Conservation (phyloP, 1,284 basidiomycete genomes). For the Neolentinus lepideus region DNA sequence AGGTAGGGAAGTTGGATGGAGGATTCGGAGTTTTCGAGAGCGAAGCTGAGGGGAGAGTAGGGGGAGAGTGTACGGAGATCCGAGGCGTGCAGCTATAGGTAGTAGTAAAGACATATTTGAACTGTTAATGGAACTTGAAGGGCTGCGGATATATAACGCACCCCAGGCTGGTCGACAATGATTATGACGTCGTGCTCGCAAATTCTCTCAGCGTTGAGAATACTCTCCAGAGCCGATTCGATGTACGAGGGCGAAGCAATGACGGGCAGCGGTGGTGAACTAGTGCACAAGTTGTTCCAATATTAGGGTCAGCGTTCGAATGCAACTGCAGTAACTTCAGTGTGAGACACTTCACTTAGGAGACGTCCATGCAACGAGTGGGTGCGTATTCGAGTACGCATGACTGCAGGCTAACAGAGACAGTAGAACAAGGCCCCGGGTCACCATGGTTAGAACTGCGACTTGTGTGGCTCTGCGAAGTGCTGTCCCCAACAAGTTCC, state of each 20-base stretch:
- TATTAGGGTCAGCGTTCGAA: constrained; percentile 2
- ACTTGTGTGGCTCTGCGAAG: no score
- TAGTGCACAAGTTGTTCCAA: constrained; percentile 17
- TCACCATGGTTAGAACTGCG: constrained; percentile 12
- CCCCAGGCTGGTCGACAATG: constrained; percentile 61
- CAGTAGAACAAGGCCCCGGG: constrained; percentile 14
- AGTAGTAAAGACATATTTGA: background rate
- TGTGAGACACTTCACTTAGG: constrained; percentile 33
- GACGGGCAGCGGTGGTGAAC: constrained; percentile 33
- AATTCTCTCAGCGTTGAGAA: constrained; percentile 38
- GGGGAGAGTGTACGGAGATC: constrained; percentile 55
- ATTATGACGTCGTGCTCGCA: constrained; percentile 61
- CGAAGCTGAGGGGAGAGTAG: constrained; percentile 37
- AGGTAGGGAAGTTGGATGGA: constrained; percentile 60
- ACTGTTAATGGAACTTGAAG: constrained; percentile 8
- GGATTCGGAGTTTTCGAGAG: constrained; percentile 40
- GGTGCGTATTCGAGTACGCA: constrained; percentile 53
- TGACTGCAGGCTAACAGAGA: constrained; percentile 37
- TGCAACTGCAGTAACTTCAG: background rate
- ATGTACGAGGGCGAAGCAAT: constrained; percentile 23
- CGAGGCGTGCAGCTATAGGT: constrained; percentile 54
- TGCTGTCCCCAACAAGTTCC: no score
- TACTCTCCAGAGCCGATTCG: constrained; percentile 29
- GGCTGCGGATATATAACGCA: no score
- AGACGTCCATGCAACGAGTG: constrained; percentile 67